Base-by-base conservation (phyloP, 139 green algal genomes). In the Haematococcus sp. region DNA sequence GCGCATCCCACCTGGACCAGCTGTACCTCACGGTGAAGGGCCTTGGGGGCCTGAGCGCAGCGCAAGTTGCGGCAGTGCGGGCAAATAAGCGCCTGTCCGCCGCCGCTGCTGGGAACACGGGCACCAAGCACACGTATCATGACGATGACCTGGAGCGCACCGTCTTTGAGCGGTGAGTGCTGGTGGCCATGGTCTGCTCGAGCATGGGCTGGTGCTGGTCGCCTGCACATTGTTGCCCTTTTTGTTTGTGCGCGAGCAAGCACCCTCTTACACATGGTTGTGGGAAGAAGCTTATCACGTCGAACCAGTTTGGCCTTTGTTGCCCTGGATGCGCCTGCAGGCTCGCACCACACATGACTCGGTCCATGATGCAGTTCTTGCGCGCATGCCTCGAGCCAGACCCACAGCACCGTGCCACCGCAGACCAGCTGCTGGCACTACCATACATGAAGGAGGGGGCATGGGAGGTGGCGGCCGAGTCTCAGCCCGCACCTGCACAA, bases 1-100 rank as follows among this genome's bases (percentile, higher is more conserved):
- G 73, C 5, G 51, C 59, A 23, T 74, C 73, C 61, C 88, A 94
- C 81, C 82, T 93, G 23, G 87, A 91, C 65, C 86, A 92, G 86
- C 58, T 80, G 19, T 75, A 63, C 56, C 51, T 80, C 43, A 68
- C 66, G 23, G 46, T 88, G 25, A 75, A 81, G 56, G 76, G 75
- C 56, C 72, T 92, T 43, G 84, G 85, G 3, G 30, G 61, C 5
- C 33, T 68, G 61, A n/a, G 25, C 31, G 11, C 11, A 2, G 2
- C 22, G 3, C 61, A 68, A 31, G 17, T 46, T 3, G 33, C 33
- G 11, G 31, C 32, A 3, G 40, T 68, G 61, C 61, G 32, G 15
- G 9, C 61, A 28, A 49, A 49, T 49, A 49, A 49, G 40, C 40
- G 40, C 40, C 11, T 49, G 40, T 49, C 40, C 40, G 40, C 40